Evolutionary conservation across 192 early-diverging fungal genomes (phyloP).

Genomic region (Linnemannia hyalina): DNA sequence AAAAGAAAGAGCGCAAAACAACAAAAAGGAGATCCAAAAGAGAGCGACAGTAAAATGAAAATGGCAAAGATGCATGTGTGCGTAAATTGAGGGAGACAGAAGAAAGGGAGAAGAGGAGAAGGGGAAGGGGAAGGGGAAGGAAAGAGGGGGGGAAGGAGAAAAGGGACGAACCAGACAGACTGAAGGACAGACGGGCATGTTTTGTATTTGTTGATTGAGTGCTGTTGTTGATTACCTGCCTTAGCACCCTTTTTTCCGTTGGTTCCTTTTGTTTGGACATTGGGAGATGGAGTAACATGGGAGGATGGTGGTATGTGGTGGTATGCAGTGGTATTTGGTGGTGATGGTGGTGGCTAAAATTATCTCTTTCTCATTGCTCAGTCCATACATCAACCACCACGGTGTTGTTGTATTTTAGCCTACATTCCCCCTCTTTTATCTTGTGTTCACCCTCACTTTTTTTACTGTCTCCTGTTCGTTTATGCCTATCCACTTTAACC

Average conservation of each 20-base stretch:
- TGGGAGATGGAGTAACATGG: background rate
- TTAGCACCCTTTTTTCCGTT: slow-evolving; percentile 10
- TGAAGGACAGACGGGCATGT: background rate
- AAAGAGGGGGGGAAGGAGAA: background rate
- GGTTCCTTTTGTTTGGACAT: slow-evolving; percentile 2
- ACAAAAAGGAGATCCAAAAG: background rate
- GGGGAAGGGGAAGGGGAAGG: background rate
- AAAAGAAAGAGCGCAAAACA: background rate
- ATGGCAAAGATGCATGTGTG: background rate
- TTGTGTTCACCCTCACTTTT: background rate
- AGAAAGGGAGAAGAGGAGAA: background rate
- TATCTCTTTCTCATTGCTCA: background rate
- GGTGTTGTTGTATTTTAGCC: too few species aligned
- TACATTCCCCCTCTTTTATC: too few species aligned
- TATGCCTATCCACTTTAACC: background rate
- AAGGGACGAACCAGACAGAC: background rate
- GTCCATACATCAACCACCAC: too few species aligned
- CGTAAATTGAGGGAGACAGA: background rate
- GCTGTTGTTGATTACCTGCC: background rate
- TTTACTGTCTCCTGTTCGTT: background rate
- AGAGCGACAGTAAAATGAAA: background rate
- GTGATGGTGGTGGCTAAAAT: slow-evolving; percentile 6
- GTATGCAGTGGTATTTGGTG: background rate
- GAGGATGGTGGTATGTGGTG: too few species aligned
- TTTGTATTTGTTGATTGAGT: background rate